Evolutionary conservation across 2,329 filamentous ascomycete species (phyloP), one percentile per base, ranked within the genome.

Genomic region (Hypoxylon sp.): DNA sequence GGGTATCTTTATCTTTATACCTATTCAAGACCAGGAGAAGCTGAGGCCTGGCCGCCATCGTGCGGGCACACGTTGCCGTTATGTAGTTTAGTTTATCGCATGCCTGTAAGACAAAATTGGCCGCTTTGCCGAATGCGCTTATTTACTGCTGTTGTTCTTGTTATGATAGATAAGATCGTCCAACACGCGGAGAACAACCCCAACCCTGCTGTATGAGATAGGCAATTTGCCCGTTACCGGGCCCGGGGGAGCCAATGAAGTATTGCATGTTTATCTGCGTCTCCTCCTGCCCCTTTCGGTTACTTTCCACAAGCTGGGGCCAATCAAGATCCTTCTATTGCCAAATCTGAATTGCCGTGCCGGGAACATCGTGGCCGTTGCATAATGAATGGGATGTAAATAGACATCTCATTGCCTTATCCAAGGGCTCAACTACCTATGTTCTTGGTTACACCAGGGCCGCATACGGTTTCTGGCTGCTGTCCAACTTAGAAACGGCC

Each of bases 211-310:
- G 22, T 58, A 25, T 30, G 6, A 53, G 37, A 57, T 59, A 59
- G 46, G 57, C 51, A 51, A 49, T 50, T 37, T 33, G 53, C 30
- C 30, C 20, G 31, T 54, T 25, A 20, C 53, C 48, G 42, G 54
- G 30, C 37, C 20, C 49, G 22, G 53, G 3, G 1, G 14, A 42
- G 35, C 68, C 68, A 70, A 70, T 70, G 31, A 61, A 27, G 31
- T 44, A 42, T 35, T 63, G n/a, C 37, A 31, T 11, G 20, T 60
- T 67, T 68, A 68, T 70, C 68, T 68, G 11, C 61, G 10, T 44
- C 35, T 49, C 58, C 68, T 68, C 61, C 61, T 65, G 58, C 61
- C 57, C 54, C 50, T 49, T 70, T 68, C 22, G 50, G 66, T 46
- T 37, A 54, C 50, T 20, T 35, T 20, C 5, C 8, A n/a, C 27